Percentiles rank a stretch among this genome's conserved stretches.
Conservation (phyloP, 768 basidiomycete genomes). For the Lentinula raphanica region DNA sequence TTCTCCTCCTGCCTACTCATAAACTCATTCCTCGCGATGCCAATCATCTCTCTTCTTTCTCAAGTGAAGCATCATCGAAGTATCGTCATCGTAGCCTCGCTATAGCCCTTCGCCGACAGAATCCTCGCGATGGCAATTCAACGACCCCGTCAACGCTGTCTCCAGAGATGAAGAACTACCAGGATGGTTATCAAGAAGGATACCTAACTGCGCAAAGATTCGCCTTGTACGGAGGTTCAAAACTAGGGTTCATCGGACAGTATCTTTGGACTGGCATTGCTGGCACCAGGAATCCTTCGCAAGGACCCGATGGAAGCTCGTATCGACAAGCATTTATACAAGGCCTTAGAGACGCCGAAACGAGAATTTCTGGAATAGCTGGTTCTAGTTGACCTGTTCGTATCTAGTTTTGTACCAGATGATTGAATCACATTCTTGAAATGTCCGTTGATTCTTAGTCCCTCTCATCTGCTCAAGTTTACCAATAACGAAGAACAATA, state of each 20-base stretch:
- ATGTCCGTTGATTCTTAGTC: no score
- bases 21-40: slow-evolving; percentile 6
- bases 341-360: slow-evolving; percentile 45
- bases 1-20: neutral
- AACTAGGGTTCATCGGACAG: slow-evolving; percentile 57
- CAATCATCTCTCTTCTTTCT: neutral
- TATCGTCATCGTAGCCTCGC: neutral
- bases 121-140: neutral
- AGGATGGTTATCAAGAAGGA: slow-evolving; percentile 57
- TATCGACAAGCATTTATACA: slow-evolving; percentile 43
- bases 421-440: no score
- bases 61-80: neutral
- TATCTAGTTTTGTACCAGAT: no score
- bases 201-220: slow-evolving; percentile 51
- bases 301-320: slow-evolving; percentile 34
- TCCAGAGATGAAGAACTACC: neutral
- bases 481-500: no score
- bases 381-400: no score
- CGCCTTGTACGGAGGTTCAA: slow-evolving; percentile 40
- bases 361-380: neutral
- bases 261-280: slow-evolving; percentile 47
- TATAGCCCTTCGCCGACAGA: neutral
- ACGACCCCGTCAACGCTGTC: slow-evolving; percentile 13
- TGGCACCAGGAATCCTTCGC: slow-evolving; percentile 21
- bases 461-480: neutral